Conservation (phyloP, 371 early-diverging fungal species). For the Mortierella sp. region DNA sequence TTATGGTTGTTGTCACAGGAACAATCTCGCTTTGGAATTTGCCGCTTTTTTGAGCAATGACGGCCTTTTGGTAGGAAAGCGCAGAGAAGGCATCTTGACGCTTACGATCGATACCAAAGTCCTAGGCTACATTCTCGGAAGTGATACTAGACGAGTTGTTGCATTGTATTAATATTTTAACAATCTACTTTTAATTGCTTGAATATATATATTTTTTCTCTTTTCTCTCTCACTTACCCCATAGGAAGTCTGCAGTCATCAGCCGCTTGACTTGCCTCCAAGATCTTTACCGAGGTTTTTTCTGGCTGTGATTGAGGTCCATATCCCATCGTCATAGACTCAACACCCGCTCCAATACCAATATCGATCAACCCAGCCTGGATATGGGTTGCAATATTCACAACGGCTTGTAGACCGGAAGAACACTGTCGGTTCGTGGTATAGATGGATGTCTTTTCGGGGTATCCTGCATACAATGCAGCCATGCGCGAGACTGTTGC, state of each 20-base stretch:
- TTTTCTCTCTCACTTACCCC: conserved; percentile 67
- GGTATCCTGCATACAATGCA: conserved; percentile 94
- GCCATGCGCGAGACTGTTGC: conserved; percentile 97
- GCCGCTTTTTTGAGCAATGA: conserved; percentile 90
- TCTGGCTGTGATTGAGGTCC: conserved; percentile 83
- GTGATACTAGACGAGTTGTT: conserved; percentile 59
- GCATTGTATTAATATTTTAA: neutral
- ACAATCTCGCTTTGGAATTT: conserved; percentile 94
- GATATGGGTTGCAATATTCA: conserved; percentile 92
- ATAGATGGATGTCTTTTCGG: conserved; percentile 83
- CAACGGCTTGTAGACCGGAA: conserved; percentile 95
- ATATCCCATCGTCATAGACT: conserved; percentile 96
- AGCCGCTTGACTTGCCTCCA: conserved; percentile 73
- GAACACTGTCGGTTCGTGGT: conserved; percentile 99
- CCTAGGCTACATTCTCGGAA: conserved; percentile 95
- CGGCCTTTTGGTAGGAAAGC: conserved; percentile 83
- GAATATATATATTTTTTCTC: neutral
- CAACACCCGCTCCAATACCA: conserved; percentile 98
- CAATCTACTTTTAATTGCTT: neutral
- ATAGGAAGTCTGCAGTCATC: conserved; percentile 91
- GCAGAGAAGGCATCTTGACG: conserved; percentile 94
- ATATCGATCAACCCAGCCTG: conserved; percentile 93
- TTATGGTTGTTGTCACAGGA: conserved; percentile 84
- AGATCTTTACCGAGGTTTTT: conserved; percentile 83
- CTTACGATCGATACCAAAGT: conserved; percentile 84